phyloP scores from a whole-genome alignment of 1,284 basidiomycete species.

The Sporisorium graminicola region DNA sequence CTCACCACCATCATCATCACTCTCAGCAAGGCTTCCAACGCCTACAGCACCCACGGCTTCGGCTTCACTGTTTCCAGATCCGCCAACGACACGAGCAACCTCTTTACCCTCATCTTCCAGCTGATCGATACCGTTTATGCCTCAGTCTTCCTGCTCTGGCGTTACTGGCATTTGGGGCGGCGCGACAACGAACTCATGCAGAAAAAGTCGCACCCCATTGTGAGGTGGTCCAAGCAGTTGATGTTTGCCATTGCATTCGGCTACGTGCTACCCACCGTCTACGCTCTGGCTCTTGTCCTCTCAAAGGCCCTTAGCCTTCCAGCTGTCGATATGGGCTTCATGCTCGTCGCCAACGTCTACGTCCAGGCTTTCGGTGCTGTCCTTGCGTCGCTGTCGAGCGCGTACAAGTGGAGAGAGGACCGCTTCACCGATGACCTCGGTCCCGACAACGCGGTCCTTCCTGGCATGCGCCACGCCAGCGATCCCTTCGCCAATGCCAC shows the following conservation, averaged over 20 bases:
- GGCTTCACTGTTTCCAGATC: conserved; percentile 24
- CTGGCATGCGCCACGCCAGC: conserved; percentile 30
- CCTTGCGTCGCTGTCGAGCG: conserved; percentile 40
- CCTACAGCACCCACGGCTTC: conserved; percentile 20
- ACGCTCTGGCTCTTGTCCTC: conserved; percentile 41
- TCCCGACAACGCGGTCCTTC: conserved; percentile 46
- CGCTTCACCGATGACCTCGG: conserved; percentile 44
- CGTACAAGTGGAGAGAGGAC: conserved; percentile 55
- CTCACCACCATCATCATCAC: conserved; percentile 48
- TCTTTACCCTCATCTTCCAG: conserved; percentile 46
- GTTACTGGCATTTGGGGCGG: conserved; percentile 49
- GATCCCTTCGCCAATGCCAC: conserved; percentile 19
- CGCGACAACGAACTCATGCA: conserved; percentile 43
- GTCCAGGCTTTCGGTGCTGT: conserved; percentile 52
- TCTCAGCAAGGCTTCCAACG: conserved; percentile 12
- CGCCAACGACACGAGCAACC: conserved; percentile 39
- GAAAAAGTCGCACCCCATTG: conserved; percentile 17
- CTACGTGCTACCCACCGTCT: conserved; percentile 47
- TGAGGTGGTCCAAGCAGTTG: conserved; percentile 40
- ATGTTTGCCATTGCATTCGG: conserved; percentile 49
- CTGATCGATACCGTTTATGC: conserved; percentile 49
- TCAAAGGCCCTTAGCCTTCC: conserved; percentile 25
- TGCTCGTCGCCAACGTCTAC: conserved; percentile 58
- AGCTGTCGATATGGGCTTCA: conserved; percentile 46
- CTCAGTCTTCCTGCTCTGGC: conserved; percentile 43